phyloP scores from a whole-genome alignment of 2,329 filamentous ascomycete species.

The Ophiostoma angusticollis region DNA sequence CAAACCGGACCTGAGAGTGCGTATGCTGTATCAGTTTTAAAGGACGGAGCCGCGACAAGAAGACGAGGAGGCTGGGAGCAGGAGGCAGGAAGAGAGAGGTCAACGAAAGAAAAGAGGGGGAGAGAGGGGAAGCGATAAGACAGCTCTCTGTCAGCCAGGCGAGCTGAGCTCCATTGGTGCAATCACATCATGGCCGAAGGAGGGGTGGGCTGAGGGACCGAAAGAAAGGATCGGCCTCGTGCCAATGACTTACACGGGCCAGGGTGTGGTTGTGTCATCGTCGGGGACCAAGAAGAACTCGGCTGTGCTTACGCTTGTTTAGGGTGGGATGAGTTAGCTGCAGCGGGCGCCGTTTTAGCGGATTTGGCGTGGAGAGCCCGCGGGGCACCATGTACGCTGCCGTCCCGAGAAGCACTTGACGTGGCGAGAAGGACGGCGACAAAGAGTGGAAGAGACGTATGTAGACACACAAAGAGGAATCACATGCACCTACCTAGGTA shows the following conservation, averaged over 20 bases:
- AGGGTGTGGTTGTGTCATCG: slow-evolving; percentile 3
- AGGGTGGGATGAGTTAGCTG: slow-evolving; percentile 5
- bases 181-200: too few relatives aligned
- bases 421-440: too few relatives aligned
- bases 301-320: neutral
- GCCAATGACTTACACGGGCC: neutral
- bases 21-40: neutral
- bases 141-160: neutral
- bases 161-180: neutral
- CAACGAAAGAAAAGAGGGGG: neutral
- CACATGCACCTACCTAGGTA: too few relatives aligned
- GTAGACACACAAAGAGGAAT: too few relatives aligned
- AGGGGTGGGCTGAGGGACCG: too few relatives aligned
- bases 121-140: neutral
- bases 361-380: too few relatives aligned
- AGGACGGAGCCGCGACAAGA: neutral
- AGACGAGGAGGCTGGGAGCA: neutral
- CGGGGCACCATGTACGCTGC: too few relatives aligned
- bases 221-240: neutral
- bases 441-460: too few relatives aligned
- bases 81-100: neutral
- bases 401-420: too few relatives aligned
- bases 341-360: too few relatives aligned
- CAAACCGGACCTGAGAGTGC: too few relatives aligned
- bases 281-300: neutral